These are phyloP conservation scores for Borovskyia barvae DNA, from an alignment of 208 protist species.

Conservation along the genomic window DNA sequence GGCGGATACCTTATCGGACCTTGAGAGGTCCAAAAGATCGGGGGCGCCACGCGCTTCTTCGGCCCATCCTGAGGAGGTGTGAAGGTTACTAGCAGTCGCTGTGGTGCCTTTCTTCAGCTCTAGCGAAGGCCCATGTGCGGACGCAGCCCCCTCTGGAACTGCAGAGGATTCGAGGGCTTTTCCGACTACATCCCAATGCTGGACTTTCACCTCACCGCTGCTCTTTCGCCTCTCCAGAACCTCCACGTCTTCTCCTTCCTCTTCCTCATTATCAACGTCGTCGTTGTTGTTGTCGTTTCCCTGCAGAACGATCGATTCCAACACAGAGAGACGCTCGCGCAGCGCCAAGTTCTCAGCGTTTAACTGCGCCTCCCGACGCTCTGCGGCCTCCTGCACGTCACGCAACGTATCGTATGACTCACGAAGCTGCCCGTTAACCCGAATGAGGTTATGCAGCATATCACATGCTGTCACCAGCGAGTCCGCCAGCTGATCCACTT, in stretches of 20 bases:
- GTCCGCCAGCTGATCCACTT: conserved; percentile 61
- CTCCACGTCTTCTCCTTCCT: conserved; percentile 3
- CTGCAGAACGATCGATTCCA: conserved; percentile 83
- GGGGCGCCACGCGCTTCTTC: too few relatives aligned
- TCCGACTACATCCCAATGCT: too few relatives aligned
- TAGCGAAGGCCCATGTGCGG: too few relatives aligned
- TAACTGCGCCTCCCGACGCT: conserved; percentile 65
- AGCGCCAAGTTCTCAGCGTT: conserved; percentile 86
- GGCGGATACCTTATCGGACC: too few relatives aligned
- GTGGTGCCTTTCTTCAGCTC: too few relatives aligned
- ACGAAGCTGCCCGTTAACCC: conserved; percentile 75
- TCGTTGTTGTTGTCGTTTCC: conserved; percentile 26
- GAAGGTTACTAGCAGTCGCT: too few relatives aligned
- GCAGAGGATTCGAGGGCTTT: too few relatives aligned
- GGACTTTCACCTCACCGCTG: too few relatives aligned
- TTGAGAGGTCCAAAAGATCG: too few relatives aligned
- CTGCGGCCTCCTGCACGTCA: conserved; percentile 32
- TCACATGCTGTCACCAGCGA: conserved; percentile 72
- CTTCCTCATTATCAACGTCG: not conserved
- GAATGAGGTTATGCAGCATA: conserved; percentile 74
- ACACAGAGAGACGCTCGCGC: conserved; percentile 79
- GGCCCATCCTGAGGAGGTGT: too few relatives aligned
- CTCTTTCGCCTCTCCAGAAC: not conserved
- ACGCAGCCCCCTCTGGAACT: too few relatives aligned
- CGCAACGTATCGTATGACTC: conserved; percentile 65